These are phyloP conservation scores for Trichophyton mentagrophytes DNA, from an alignment of 2,329 filamentous ascomycete species.

Conservation along the genomic window DNA sequence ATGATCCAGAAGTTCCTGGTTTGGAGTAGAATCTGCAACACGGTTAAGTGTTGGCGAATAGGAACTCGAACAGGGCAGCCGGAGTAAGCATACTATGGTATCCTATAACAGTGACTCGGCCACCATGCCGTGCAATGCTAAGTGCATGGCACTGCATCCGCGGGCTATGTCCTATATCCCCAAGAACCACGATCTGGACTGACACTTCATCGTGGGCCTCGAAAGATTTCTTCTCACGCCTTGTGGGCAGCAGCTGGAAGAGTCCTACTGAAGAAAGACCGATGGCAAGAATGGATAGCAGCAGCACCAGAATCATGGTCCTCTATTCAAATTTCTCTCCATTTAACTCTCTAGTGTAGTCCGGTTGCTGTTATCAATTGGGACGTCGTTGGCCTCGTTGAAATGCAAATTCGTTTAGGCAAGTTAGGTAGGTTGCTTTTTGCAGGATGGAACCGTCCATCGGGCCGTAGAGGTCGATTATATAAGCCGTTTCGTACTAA, in stretches of 20 bases:
- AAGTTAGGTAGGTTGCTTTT: no score
- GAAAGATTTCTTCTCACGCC: neutral
- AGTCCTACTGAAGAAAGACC: neutral
- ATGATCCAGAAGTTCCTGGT: constrained; percentile 61
- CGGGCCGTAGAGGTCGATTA: no score
- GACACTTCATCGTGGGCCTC: neutral
- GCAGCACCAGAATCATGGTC: neutral
- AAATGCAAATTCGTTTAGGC: no score
- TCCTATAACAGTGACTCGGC: constrained; percentile 70
- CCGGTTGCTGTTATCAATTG: no score
- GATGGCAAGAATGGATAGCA: neutral
- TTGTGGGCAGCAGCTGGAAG: neutral
- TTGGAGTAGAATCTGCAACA: constrained; percentile 57
- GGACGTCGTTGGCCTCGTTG: no score
- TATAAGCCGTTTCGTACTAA: neutral
- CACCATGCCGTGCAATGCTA: constrained; percentile 73
- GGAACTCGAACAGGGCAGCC: neutral
- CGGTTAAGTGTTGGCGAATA: neutral
- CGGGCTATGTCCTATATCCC: constrained; percentile 88
- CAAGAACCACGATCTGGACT: constrained; percentile 62
- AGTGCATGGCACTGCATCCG: constrained; percentile 98
- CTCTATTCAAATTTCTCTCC: neutral
- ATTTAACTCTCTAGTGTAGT: neutral
- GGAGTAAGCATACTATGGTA: constrained; percentile 53
- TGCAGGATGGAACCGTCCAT: no score